Percentiles rank a stretch among this genome's conserved stretches.
Conservation (phyloP, 306 rosid genomes). For the Quercus agrifolia region DNA sequence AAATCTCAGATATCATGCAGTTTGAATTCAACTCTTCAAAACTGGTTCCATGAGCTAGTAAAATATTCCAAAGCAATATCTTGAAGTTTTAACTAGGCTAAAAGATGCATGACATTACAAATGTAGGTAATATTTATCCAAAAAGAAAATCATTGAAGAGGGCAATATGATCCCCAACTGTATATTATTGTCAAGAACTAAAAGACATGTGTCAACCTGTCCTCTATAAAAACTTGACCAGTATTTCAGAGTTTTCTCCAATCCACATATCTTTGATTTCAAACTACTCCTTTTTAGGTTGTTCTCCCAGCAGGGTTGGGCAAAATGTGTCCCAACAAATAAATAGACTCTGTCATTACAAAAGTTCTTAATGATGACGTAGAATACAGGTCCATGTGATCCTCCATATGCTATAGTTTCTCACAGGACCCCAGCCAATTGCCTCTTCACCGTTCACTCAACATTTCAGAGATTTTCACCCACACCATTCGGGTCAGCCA, state of each 20-base stretch:
- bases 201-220: too few species aligned
- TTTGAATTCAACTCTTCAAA: too few species aligned
- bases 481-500: neutral
- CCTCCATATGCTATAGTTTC: conserved; percentile 1
- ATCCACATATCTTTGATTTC: neutral
- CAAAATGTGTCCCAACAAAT: neutral
- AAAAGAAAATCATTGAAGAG: too few species aligned
- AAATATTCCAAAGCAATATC: too few species aligned
- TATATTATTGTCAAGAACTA: too few species aligned
- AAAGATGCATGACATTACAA: too few species aligned
- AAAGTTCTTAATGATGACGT: neutral
- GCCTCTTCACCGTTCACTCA: conserved; percentile 4
- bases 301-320: neutral
- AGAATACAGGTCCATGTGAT: conserved; percentile 28
- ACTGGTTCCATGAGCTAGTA: too few species aligned
- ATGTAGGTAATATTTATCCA: too few species aligned
- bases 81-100: too few species aligned
- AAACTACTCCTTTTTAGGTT: neutral
- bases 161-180: too few species aligned
- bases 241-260: neutral
- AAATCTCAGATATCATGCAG: too few species aligned
- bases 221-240: too few species aligned
- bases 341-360: conserved; percentile 7
- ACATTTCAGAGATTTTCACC: neutral
- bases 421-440: conserved; percentile 8